Evolutionary conservation across 2,329 filamentous ascomycete species (phyloP), one percentile per base, ranked within the genome.

Genomic region (Fusarium longipes): DNA sequence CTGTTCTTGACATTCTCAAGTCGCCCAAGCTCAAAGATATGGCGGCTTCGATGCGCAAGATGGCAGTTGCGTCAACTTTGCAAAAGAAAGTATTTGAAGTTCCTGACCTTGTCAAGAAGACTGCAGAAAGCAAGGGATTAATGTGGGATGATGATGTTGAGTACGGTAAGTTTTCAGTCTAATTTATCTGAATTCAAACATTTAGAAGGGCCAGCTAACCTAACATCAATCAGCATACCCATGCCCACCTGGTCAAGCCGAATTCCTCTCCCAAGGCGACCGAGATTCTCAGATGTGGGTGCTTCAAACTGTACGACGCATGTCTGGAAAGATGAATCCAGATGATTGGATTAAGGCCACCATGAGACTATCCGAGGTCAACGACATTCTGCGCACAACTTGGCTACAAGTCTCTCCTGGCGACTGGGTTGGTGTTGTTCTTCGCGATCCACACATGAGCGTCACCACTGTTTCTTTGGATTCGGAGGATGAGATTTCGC

Each of bases 401-500:
- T 54, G 50, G 50, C 24, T 54, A 7, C 22, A 47, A 10, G 40
- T 12, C 1, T 18, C 30, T n/a, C 30, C 30, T 2, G 30, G 24
- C 6, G 17, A 30, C 12, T 54, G 50, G 40, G 30, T 54, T 4
- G 50, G 50, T 17, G 50, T 47, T 10, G 50, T 54, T 7, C 50
- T 54, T 18, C 40, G 40, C 6, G 22, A 47, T 5, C 6, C 35
- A 0, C 22, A 53, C 12, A 29, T 10, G 4, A 22, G 20, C 29
- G 12, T 45, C 3, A 29, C 30, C 25, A 22, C 22, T 4, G 22
- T 27, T 10, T 8, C 38, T 8, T 3, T 35, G 10, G 30, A 36
- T 2, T 35, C 30, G 0, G 39, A 32, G 0, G 50, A 45, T 0
- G 29, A 45, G 14, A 2, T 29, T 0, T 29, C 50, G 14, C 1